These are phyloP conservation scores for Yarrowia deformans DNA, from an alignment of 805 yeast genomes.

Conservation along the genomic window DNA sequence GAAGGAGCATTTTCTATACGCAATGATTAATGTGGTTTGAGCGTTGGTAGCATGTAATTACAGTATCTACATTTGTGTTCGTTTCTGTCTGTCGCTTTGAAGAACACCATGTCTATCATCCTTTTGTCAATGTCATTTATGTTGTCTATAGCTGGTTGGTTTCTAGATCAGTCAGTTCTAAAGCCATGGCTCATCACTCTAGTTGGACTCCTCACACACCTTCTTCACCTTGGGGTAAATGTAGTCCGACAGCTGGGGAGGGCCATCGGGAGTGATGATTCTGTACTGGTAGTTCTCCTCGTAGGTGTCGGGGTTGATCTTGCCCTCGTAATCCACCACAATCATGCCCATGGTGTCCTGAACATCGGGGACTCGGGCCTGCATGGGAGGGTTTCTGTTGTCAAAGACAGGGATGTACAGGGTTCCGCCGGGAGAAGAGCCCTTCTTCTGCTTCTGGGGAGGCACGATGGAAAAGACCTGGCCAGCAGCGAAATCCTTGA, in stretches of 20 bases:
- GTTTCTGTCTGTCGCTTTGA: too few species aligned
- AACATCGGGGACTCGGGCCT: conserved; percentile 71
- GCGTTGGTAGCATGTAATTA: too few species aligned
- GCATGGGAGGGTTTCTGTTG: conserved; percentile 67
- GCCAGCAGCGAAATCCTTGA: conserved; percentile 47
- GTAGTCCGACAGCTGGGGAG: conserved; percentile 61
- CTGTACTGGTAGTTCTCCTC: conserved; percentile 68
- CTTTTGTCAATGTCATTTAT: too few species aligned
- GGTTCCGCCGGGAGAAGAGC: conserved; percentile 40
- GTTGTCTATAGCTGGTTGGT: too few species aligned
- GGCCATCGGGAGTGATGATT: conserved; percentile 58
- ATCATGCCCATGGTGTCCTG: conserved; percentile 77
- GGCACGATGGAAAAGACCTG: conserved; percentile 33
- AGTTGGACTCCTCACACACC: conserved; percentile 46
- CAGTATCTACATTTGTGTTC: too few species aligned
- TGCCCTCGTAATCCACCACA: conserved; percentile 60
- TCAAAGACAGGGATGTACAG: conserved; percentile 76
- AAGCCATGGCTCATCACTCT: not conserved
- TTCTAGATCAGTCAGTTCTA: too few species aligned
- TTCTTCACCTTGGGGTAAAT: conserved; percentile 54
- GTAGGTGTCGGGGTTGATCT: conserved; percentile 62
- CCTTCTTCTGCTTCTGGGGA: conserved; percentile 47
- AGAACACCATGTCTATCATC: too few species aligned
- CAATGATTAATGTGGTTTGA: conserved; percentile 11
- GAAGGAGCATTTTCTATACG: conserved; percentile 1